Base-by-base conservation (phyloP, 1,139 yeast species). In the Debaryomycetaceae sp. region DNA sequence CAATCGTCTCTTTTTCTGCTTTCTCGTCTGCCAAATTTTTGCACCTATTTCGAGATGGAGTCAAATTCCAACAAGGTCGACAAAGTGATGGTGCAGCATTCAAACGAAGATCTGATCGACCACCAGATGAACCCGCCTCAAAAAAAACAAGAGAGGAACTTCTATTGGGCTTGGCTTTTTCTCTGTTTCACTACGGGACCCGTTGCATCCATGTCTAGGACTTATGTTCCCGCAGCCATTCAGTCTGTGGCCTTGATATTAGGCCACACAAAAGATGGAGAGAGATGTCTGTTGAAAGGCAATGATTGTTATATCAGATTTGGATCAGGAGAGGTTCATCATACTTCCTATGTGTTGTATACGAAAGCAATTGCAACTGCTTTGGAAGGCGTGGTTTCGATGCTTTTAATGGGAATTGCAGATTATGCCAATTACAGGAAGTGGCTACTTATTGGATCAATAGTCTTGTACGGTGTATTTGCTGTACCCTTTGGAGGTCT, bases 211-310 rank as follows among this genome's bases (percentile, higher is more conserved):
- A 70, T 73, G 76, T 52, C 68, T 2, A 59, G 75, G 45, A 62
- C 75, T 0, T 73, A 72, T 48, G 72, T 72, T 11, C 74, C 76
- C 6, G 77, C 76, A 0, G 63, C 65, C 0, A 63, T 73, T 35
- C 78, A 73, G 51, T 68, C 77, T 0, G 62, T 63, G 23, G 75
- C 73, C 2, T 51, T 62, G 33, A 54, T 59, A 1, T 50, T 72
- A 5, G 78, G 78, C 1, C 49, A 54, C 34, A 59, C 60, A 1
- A 52, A 56, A 11, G 44, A 47, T 0, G 74, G 70, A 1, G 46
- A 44, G 0, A 46, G 39, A 22, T 73, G 78, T 52, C 43, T 50
- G 0, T 40, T 45, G 2, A 52, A 52, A 27, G 76, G 77, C 0
- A 68, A 66, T 42, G 73, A 72, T 48, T 73, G 78, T 46, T 70